Evolutionary conservation across 148 eudicot genomes (phyloP), one percentile per base, ranked within the genome.

Genomic region (Simmondsia chinensis): DNA sequence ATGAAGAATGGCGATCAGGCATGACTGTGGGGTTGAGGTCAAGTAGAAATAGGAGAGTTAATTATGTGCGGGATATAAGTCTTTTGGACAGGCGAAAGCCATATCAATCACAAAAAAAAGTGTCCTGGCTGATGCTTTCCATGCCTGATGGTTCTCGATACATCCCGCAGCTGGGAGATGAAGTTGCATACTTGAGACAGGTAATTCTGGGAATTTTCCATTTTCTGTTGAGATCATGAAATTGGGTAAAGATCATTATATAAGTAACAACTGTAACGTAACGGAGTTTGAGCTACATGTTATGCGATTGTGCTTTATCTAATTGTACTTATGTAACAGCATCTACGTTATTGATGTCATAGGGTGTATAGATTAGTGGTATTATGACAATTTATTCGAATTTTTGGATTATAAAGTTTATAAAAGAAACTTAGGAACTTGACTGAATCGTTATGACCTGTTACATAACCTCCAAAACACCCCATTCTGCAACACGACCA

Each of bases 181-280:
- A 82, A 46, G 95, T 91, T 59, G 99, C 70, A 12, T 91, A 91
- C 48, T 57, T 91, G 59, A 77, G 94, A 64, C 99, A 91, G 94
- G 99, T 91, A 69, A 46, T 26, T 17, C 27, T 14, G 33, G 29
- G 11, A 16, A 13, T 20, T 43, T 13, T 31, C 30, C 37, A 9
- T 22, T 13, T 34, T 39, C 20, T 29, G 13, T 44, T 59, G 55
- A 4, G 21, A 31, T 6, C 34, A 31, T 9, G 7, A 38, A 15
- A 1, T 11, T 17, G n/a, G 16, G 21, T 23, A 1, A 8, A 16
- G 7, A 21, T 3, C 41, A 20, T 43, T 56, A 14, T n/a, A n/a
- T n/a, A n/a, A n/a, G n/a, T n/a, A n/a, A n/a, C n/a, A n/a, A n/a
- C n/a, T n/a, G n/a, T n/a, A n/a, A n/a, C n/a, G n/a, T n/a, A n/a